Conservation (phyloP, 345 rosid species). For the Mallotus nudiflorus region DNA sequence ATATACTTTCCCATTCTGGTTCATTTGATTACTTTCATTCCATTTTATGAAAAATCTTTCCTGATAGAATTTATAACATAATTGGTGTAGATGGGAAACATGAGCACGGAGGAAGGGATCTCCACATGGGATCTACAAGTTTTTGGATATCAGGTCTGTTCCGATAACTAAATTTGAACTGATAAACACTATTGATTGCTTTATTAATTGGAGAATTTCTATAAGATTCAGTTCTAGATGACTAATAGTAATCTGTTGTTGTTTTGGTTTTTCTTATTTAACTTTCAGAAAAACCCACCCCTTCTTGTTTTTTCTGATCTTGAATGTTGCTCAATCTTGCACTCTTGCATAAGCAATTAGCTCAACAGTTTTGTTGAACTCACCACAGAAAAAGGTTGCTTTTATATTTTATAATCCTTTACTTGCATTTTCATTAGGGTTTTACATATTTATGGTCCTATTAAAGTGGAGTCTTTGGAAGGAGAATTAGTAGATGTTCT, state of each 20-base stretch:
- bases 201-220: not conserved
- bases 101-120: conserved; percentile 62
- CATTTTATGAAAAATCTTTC: not conserved
- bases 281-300: conserved; percentile 55
- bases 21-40: not conserved
- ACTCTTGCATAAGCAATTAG: conserved; percentile 44
- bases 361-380: conserved; percentile 48
- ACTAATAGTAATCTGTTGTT: not conserved
- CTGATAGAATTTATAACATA: not conserved
- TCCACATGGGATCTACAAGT: conserved; percentile 60
- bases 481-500: not conserved
- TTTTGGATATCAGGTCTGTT: conserved; percentile 66
- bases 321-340: conserved; percentile 51
- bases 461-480: not conserved
- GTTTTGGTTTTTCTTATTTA: conserved; percentile 6
- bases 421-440: not conserved
- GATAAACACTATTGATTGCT: not conserved
- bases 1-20: not conserved
- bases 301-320: conserved; percentile 45
- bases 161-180: not conserved
- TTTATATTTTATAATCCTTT: not conserved
- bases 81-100: conserved; percentile 59
- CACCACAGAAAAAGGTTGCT: conserved; percentile 45
- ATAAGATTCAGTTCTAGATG: not conserved
- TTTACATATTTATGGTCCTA: not conserved